Conservation (phyloP, 2,329 filamentous ascomycete genomes). For the Teratosphaeria pseudoeucalypti region DNA sequence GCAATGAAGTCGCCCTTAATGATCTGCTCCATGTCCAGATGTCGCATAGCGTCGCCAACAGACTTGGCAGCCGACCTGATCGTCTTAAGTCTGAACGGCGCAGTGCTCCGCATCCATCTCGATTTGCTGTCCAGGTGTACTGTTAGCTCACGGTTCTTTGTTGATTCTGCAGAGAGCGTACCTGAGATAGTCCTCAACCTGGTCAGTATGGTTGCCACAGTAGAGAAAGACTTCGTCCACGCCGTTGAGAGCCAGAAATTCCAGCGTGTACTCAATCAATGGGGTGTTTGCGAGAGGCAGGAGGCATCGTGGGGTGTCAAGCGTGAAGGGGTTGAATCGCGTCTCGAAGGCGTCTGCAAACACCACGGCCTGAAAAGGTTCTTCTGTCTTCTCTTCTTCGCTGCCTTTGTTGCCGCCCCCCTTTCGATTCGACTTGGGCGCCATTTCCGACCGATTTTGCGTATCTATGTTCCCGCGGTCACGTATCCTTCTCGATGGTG, state of each 20-base stretch:
- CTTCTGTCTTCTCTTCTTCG: conserved; percentile 48
- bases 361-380: conserved; percentile 57
- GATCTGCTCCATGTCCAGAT: conserved; percentile 75
- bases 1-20: conserved; percentile 86
- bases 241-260: conserved; percentile 88
- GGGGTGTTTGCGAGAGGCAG: conserved; percentile 87
- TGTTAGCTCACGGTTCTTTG: background rate
- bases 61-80: conserved; percentile 80
- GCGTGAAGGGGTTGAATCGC: conserved; percentile 77
- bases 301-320: conserved; percentile 86
- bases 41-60: conserved; percentile 86
- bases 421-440: background rate
- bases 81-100: conserved; percentile 75
- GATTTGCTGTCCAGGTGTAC: conserved; percentile 36
- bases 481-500: background rate
- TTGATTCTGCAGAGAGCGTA: conserved; percentile 19
- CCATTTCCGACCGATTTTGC: background rate
- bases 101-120: conserved; percentile 61
- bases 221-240: conserved; percentile 94
- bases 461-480: background rate
- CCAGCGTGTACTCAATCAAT: conserved; percentile 93
- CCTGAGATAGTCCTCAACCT: conserved; percentile 78
- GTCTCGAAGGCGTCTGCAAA: conserved; percentile 93
- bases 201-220: conserved; percentile 74
- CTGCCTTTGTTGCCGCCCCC: background rate